Percentiles rank a stretch among this genome's conserved stretches.
These are phyloP conservation scores for Solidago caesia DNA, from an alignment of 129 eudicot species.

Conservation along the genomic window DNA sequence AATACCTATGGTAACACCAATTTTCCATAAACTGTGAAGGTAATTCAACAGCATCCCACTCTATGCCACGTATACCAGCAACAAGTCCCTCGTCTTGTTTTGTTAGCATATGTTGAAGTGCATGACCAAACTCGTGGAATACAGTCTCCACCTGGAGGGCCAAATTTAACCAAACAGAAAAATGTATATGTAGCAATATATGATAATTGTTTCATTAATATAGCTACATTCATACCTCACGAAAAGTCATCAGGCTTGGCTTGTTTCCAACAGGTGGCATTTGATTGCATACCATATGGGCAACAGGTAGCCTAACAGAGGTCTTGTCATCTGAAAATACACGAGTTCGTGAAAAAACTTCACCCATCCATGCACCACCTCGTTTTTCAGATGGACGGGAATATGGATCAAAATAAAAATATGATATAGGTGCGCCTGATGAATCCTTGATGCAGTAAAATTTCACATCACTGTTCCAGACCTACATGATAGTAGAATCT, in stretches of 20 bases:
- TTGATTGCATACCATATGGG: conserved; percentile 99
- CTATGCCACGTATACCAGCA: conserved; percentile 94
- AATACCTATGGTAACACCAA: conserved; percentile 99
- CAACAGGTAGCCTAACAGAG: conserved; percentile 87
- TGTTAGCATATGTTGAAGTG: conserved; percentile 98
- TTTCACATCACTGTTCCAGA: conserved; percentile 81
- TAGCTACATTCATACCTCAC: conserved; percentile 55
- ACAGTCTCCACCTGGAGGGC: conserved; percentile 87
- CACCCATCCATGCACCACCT: conserved; percentile 99
- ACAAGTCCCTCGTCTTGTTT: conserved; percentile 98
- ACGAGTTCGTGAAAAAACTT: conserved; percentile 85
- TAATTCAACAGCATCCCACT: conserved; percentile 99
- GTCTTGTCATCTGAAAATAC: conserved; percentile 65
- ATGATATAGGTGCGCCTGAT: conserved; percentile 72
- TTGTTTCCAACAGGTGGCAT: conserved; percentile 99
- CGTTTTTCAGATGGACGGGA: conserved; percentile 96
- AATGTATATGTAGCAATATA: neutral
- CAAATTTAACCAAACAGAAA: neutral
- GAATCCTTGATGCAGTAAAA: conserved; percentile 84
- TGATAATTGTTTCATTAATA: neutral
- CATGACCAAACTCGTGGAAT: conserved; percentile 99
- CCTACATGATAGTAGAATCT: conserved; percentile 40
- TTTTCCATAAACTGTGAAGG: conserved; percentile 99
- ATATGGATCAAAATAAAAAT: conserved; percentile 94
- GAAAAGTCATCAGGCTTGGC: conserved; percentile 98